Evolutionary conservation across 768 basidiomycete genomes (phyloP), one percentile per base, ranked within the genome.

Genomic region (Lyophyllum atratum): DNA sequence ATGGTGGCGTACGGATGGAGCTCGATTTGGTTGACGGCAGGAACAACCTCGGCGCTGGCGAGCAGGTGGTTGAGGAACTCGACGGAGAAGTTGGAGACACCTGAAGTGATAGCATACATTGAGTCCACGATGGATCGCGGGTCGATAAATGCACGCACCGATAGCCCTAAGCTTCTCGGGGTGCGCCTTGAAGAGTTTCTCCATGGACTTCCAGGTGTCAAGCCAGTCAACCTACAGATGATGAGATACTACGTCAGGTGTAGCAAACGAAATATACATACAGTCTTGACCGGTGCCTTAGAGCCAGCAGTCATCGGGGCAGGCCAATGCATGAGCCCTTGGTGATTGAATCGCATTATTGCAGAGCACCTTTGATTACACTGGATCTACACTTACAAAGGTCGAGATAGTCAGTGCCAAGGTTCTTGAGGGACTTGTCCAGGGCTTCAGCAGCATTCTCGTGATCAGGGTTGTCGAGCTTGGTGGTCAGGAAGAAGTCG

Each of bases 241-340:
- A 19, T 45, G n/a, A 48, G n/a, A 6, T 39, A 15, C 10, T 33
- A 28, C 10, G 25, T 51, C 29, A 22, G 24, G 7, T 25, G n/a
- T 19, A 28, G n/a, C 24, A 49, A 21, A 34, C n/a, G 28, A 7
- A 40, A 47, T 44, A 17, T 10, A 56, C 73, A 2, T 55, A 75
- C 74, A 3, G 70, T 74, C 64, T 76, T 81, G 64, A 89, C 84
- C 7, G 85, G 63, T 9, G 59, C 76, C 19, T 80, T 74, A 49
- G 76, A 76, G 56, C 83, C 83, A 42, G 64, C 62, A 11, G 80
- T 83, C 83, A 90, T 83, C 31, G 90, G 87, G 19, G 87, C 84
- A 14, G 92, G 92, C 91, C 90, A 92, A 72, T 92, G 90, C 81
- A 92, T 85, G 56, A 91, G 75, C 83, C 85, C 86, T 87, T 5